phyloP scores from a whole-genome alignment of 495 filamentous ascomycete genomes.

The Daldinia childiae region DNA sequence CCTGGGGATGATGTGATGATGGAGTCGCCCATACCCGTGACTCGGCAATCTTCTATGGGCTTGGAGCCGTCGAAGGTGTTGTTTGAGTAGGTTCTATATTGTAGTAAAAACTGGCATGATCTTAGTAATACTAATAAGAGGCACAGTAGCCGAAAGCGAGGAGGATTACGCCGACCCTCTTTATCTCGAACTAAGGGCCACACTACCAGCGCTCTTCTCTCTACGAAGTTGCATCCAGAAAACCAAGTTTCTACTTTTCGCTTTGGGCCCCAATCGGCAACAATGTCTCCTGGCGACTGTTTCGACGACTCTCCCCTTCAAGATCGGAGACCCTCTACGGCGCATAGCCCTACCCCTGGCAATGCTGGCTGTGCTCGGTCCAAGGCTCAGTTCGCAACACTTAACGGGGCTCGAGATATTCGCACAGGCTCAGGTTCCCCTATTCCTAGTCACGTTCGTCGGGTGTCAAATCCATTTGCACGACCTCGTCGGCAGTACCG shows the following conservation, averaged over 20 bases:
- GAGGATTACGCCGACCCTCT: constrained; percentile 67
- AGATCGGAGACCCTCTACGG: constrained; percentile 66
- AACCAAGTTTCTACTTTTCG: constrained; percentile 75
- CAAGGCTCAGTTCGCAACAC: constrained; percentile 66
- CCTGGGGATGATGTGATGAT: constrained; percentile 56
- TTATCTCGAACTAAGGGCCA: constrained; percentile 68
- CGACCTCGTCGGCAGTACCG: constrained; percentile 89
- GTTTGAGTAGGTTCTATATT: constrained; percentile 57
- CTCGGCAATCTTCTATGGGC: constrained; percentile 56
- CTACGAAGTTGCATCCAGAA: constrained; percentile 58
- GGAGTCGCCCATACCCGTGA: constrained; percentile 58
- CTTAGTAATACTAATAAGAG: constrained; percentile 16
- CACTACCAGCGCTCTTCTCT: constrained; percentile 60
- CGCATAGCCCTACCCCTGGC: constrained; percentile 62
- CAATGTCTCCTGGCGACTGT: constrained; percentile 78
- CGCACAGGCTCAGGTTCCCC: constrained; percentile 83
- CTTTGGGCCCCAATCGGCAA: constrained; percentile 53
- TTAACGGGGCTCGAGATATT: constrained; percentile 55
- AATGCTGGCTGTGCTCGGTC: constrained; percentile 64
- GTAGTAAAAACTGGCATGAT: not conserved
- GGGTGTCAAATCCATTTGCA: constrained; percentile 73
- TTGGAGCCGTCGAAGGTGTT: constrained; percentile 61
- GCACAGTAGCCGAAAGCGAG: constrained; percentile 63
- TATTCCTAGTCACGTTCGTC: constrained; percentile 71
- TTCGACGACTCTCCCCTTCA: constrained; percentile 82